Percentiles rank a stretch among this genome's conserved stretches.
phyloP scores from a whole-genome alignment of 202 grass and related monocot species.

The Panicum virgatum region DNA sequence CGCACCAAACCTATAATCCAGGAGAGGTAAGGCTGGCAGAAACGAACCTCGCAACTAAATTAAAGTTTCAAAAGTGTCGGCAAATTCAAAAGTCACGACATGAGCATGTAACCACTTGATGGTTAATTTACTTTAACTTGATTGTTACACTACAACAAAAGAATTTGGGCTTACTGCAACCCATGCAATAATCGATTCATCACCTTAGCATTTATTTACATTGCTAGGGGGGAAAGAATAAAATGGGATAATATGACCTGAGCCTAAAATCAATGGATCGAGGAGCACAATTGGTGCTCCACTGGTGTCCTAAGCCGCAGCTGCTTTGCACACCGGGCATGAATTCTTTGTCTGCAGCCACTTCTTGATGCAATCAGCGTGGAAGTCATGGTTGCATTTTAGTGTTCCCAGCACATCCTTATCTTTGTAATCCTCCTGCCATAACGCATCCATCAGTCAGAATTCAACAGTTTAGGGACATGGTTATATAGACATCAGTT shows the following conservation, averaged over 20 bases:
- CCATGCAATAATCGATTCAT: constrained; percentile 15
- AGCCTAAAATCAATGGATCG: constrained; percentile 46
- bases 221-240: constrained; percentile 35
- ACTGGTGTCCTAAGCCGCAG: constrained; percentile 49
- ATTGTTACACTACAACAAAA: constrained; percentile 39
- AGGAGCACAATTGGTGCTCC: constrained; percentile 27
- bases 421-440: constrained; percentile 79
- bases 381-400: constrained; percentile 78
- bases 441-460: constrained; percentile 15
- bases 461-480: neutral
- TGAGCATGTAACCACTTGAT: neutral
- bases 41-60: constrained; percentile 11
- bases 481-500: neutral
- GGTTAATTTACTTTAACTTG: neutral
- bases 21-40: constrained; percentile 4
- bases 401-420: constrained; percentile 55
- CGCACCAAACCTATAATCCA: neutral
- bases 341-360: constrained; percentile 82
- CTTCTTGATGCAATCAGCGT: constrained; percentile 70
- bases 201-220: constrained; percentile 47
- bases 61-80: neutral
- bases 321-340: constrained; percentile 88
- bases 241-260: constrained; percentile 23
- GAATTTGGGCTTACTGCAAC: constrained; percentile 22
- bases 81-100: neutral